Base-by-base conservation (phyloP, 2,329 filamentous ascomycete genomes). In the Arthrobotrys megalospora region DNA sequence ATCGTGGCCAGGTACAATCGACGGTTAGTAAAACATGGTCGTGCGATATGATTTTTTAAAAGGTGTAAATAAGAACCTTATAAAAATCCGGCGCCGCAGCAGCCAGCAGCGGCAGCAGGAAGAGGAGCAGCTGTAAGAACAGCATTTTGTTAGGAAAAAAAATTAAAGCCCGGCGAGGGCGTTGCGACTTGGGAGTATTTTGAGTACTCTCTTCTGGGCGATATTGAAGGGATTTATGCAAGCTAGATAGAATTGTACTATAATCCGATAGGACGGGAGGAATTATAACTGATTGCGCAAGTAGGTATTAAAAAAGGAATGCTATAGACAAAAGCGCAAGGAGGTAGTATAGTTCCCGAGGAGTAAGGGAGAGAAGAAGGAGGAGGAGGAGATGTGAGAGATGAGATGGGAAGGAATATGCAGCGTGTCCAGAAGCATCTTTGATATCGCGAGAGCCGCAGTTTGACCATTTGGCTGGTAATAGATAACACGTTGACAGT, bases 401-500 rank as follows among this genome's bases (percentile, higher is more conserved):
- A 41, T 38, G 52, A 58, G 52, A 58, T 58, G 50, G 28, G 50
- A 53, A 28, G 47, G 19, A 52, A 28, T 11, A 28, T 53, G 50
- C 50, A 53, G 50, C 28, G 50, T 53, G 50, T 58, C 52, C 52
- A 53, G 50, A 53, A 53, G 10, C 16, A 58, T 60, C 36, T 28
- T 60, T 60, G 34, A 60, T 60, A 60, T 60, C 55, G 55, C 55
- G 55, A 60, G 55, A 41, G 36, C 50, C 32, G 19, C 36, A 34
- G 34, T 11, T 12, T 60, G 16, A 32, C 19, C 34, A 14, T 36
- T 48, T 7, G 48, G 6, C 47, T 34, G 19, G 28, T 24, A 16
- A 43, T 65, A 69, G 72, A 65, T 60, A 77, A 77, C 73, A 77
- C 73, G 73, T 77, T 77, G 73, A 77, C 73, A 65, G 50, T 55